Evolutionary conservation across 2,329 filamentous ascomycete genomes (phyloP), one percentile per base, ranked within the genome.

Genomic region (Monilinia aucupariae): DNA sequence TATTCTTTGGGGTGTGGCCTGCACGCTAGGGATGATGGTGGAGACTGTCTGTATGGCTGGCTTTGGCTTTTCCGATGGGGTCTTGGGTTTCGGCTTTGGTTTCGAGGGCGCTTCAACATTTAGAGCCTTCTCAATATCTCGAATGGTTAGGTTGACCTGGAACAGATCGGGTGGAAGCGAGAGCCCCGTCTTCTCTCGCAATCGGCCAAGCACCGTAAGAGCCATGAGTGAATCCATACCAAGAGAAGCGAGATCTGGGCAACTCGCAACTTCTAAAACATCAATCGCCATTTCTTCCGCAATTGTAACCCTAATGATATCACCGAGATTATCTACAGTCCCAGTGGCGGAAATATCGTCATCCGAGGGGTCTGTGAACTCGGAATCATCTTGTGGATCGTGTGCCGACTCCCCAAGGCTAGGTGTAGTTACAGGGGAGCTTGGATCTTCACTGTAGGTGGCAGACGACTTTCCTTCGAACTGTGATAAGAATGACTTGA

Each of bases 271-370:
- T 68, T 90, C 86, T 37, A 85, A 83, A 13, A 87, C 78, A 30
- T 86, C 83, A n/a, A 90, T 84, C 63, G 85, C 85, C 81, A 90
- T 89, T 74, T 90, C 87, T 45, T 81, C 79, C n/a, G 86, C 84
- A 66, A 90, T 85, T 62, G 86, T 88, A 61, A 82, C 81, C 73
- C 87, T 85, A 53, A 89, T 80, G 68, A 81, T 73, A 71, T 78
- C 70, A 76, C 80, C 76, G 45, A 82, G 71, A 71, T 79, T 77
- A 67, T 78, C 74, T 20, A 76, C 72, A 69, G 82, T 81, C 59
- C 76, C 72, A 0, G 78, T 78, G 56, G 80, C 81, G 58, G 76
- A 79, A 20, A 81, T 77, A 67, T 80, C 83, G 63, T 81, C 78
- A 63, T 83, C 82, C 22, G 78, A 74, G 49, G 80, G 80, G 27